Base-by-base conservation (phyloP, 139 green algal species). In the Parachlorella kessleri region DNA sequence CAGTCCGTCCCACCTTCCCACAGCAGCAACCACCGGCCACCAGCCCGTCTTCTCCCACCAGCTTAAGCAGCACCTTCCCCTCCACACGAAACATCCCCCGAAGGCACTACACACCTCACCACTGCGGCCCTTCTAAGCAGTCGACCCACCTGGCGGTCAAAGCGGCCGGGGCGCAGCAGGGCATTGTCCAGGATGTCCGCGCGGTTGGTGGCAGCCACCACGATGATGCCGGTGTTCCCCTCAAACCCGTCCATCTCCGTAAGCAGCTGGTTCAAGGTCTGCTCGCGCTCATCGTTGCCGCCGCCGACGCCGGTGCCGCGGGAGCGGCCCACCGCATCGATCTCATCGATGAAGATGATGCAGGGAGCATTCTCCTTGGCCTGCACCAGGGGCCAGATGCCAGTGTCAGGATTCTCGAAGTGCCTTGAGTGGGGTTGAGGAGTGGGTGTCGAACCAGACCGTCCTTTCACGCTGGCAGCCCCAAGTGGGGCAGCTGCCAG, bases 331-430 rank as follows among this genome's bases (percentile, higher is more conserved):
- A 99, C 97, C 9, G 97, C 97, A 80, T 99, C 97, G 81, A 99
- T 99, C 90, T 99, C 97, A 89, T 99, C 97, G 41, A 99, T 97
- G 89, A 99, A 99, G 71, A 99, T 89, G 84, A 99, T 98, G 94
- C 97, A 99, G 36, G 97, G 97, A 0, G 97, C 97, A 88, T 97
- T 97, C 55, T 88, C 77, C 87, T 97, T 97, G 79, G 93, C 93
- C 81, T 88, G 78, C 75, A 81, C 4, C 2, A 35, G 36, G 21
- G 48, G n/a, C n/a, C n/a, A n/a, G n/a, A n/a, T n/a, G n/a, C n/a
- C n/a, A n/a, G n/a, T n/a, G n/a, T n/a, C n/a, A n/a, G n/a, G n/a
- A n/a, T n/a, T n/a, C n/a, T n/a, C n/a, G n/a, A n/a, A n/a, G n/a
- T n/a, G n/a, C n/a, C n/a, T n/a, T n/a, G n/a, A n/a, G n/a, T n/a